These are phyloP conservation scores for Arachis hypogaea DNA, from an alignment of 306 rosid species.

Conservation along the genomic window DNA sequence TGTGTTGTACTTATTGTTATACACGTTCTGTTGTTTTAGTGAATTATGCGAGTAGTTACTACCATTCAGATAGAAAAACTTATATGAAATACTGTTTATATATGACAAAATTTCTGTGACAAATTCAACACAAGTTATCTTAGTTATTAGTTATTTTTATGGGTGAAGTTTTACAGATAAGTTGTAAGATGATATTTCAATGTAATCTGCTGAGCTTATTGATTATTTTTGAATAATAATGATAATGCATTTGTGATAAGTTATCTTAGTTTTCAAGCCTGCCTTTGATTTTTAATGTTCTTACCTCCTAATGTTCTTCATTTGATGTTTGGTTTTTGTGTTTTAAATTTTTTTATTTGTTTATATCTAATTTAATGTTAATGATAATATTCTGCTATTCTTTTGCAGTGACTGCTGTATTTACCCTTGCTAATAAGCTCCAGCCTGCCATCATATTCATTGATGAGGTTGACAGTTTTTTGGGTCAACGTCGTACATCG, in stretches of 20 bases:
- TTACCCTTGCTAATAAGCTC: conserved; percentile 95
- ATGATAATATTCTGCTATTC: conserved; percentile 1
- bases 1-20: background rate
- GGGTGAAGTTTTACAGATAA: background rate
- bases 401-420: conserved; percentile 89
- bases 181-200: background rate
- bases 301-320: conserved; percentile 28
- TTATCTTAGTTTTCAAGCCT: conserved; percentile 28
- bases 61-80: background rate
- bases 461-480: conserved; percentile 97
- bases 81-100: background rate
- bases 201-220: background rate
- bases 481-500: conserved; percentile 92
- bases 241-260: background rate
- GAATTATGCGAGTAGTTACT: background rate
- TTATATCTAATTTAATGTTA: conserved; percentile 3
- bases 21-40: background rate
- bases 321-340: conserved; percentile 14
- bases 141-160: background rate
- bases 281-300: conserved; percentile 11
- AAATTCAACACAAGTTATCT: conserved; percentile 2
- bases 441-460: conserved; percentile 98
- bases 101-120: background rate
- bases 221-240: background rate
- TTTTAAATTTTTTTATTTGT: background rate